These are phyloP conservation scores for Eucommia ulmoides DNA, from an alignment of 257 asterid species.

Conservation along the genomic window DNA sequence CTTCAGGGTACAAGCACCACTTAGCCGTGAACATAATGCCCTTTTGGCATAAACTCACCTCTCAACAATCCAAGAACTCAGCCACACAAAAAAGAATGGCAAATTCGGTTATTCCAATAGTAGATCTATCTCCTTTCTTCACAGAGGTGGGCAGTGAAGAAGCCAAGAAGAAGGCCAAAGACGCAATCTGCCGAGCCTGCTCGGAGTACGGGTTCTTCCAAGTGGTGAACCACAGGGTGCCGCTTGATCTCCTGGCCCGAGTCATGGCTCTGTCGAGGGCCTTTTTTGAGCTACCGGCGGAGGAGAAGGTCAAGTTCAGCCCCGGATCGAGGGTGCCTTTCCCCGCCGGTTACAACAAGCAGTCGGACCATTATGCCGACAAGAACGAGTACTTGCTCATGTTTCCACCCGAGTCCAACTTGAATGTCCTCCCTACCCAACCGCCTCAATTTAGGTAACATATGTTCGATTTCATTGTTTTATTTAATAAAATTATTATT, in stretches of 20 bases:
- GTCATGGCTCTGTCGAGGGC: slow-evolving; percentile 24
- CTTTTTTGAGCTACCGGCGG: slow-evolving; percentile 24
- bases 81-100: slow-evolving; percentile 5
- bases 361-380: slow-evolving; percentile 28
- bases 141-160: slow-evolving; percentile 14
- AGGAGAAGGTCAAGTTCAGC: slow-evolving; percentile 26
- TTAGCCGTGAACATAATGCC: no score
- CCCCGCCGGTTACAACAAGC: slow-evolving; percentile 43
- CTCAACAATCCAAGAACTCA: no score
- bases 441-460: slow-evolving; percentile 20
- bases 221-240: slow-evolving; percentile 35
- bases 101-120: slow-evolving; percentile 25
- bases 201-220: slow-evolving; percentile 37
- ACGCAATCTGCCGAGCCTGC: slow-evolving; percentile 24
- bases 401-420: slow-evolving; percentile 26
- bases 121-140: slow-evolving; percentile 43
- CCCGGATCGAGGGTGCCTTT: slow-evolving; percentile 22
- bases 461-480: slow-evolving; percentile 15
- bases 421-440: slow-evolving; percentile 16
- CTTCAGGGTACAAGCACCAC: no score
- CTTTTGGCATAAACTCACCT: no score
- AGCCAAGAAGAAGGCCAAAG: slow-evolving; percentile 18
- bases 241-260: slow-evolving; percentile 25
- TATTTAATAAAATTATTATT: no score
- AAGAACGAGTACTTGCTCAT: slow-evolving; percentile 40